Percentiles rank a stretch among this genome's conserved stretches.
Evolutionary conservation across 805 yeast species (phyloP).

Genomic region (Torulaspora maleeae): DNA sequence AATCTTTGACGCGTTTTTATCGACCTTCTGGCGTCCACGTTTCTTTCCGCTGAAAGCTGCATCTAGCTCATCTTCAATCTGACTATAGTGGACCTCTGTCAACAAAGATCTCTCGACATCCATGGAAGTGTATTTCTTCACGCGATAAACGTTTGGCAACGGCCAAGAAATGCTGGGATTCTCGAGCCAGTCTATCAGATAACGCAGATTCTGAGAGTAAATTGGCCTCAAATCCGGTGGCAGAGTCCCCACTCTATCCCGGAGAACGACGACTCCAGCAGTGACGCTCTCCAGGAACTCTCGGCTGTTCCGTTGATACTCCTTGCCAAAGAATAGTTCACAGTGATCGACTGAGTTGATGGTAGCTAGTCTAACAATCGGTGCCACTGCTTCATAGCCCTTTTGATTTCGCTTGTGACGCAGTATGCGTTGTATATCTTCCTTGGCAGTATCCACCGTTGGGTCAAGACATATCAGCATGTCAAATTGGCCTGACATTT

Average conservation of each 20-base stretch:
- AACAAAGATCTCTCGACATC: conserved; percentile 78
- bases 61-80: conserved; percentile 41
- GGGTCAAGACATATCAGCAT: conserved; percentile 61
- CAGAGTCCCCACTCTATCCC: conserved; percentile 76
- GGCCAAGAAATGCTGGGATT: conserved; percentile 58
- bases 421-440: conserved; percentile 34
- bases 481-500: conserved; percentile 42
- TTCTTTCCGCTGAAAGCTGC: conserved; percentile 34
- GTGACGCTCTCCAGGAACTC: conserved; percentile 61
- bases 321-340: conserved; percentile 45
- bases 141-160: conserved; percentile 63
- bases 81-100: conserved; percentile 64
- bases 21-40: conserved; percentile 24
- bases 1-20: conserved; percentile 6
- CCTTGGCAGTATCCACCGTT: conserved; percentile 43
- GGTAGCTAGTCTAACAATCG: conserved; percentile 66
- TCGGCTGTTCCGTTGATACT: conserved; percentile 31
- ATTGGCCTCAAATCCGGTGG: conserved; percentile 78
- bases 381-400: conserved; percentile 37
- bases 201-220: conserved; percentile 60
- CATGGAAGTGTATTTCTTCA: conserved; percentile 56
- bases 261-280: conserved; percentile 74
- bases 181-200: conserved; percentile 58
- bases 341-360: conserved; percentile 83
- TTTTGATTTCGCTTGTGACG: conserved; percentile 28